Evolutionary conservation across 2,329 filamentous ascomycete species (phyloP).

Genomic region (Orbilia quercus): DNA sequence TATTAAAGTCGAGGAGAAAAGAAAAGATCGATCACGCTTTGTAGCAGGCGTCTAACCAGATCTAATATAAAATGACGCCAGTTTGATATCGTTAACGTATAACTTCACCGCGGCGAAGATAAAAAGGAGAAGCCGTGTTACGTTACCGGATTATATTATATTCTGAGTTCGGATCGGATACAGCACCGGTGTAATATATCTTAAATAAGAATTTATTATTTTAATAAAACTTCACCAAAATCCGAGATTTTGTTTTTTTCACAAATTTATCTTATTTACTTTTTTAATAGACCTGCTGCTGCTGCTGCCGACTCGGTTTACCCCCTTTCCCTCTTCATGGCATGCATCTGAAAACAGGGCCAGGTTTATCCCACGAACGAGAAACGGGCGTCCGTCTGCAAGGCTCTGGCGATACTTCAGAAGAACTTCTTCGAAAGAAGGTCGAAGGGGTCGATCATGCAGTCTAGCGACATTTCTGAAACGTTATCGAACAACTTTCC

Average conservation of each 20-base stretch:
- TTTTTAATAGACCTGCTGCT: conserved; percentile 44
- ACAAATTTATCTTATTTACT: conserved; percentile 32
- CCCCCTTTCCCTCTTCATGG: conserved; percentile 33
- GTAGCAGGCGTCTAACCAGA: conserved; percentile 31
- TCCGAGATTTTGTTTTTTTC: conserved; percentile 10
- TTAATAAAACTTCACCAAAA: too few species aligned
- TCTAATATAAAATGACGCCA: conserved; percentile 53
- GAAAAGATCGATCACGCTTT: conserved; percentile 10
- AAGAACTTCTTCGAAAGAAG: conserved; percentile 19
- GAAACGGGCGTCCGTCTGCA: conserved; percentile 47
- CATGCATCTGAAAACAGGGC: conserved; percentile 35
- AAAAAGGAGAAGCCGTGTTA: conserved; percentile 34
- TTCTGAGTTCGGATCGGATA: conserved; percentile 46
- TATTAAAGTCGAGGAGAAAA: background rate
- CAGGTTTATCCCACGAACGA: conserved; percentile 26
- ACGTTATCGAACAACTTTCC: conserved; percentile 57
- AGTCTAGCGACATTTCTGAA: conserved; percentile 56
- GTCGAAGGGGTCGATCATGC: conserved; percentile 44
- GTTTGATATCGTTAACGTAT: background rate
- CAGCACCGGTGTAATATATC: too few species aligned
- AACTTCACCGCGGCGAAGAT: conserved; percentile 28
- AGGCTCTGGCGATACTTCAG: conserved; percentile 42
- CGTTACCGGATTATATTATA: too few species aligned
- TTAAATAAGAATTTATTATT: too few species aligned
- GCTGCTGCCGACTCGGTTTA: too few species aligned